phyloP scores from a whole-genome alignment of 1,284 basidiomycete species.

The Ganoderma sinense region DNA sequence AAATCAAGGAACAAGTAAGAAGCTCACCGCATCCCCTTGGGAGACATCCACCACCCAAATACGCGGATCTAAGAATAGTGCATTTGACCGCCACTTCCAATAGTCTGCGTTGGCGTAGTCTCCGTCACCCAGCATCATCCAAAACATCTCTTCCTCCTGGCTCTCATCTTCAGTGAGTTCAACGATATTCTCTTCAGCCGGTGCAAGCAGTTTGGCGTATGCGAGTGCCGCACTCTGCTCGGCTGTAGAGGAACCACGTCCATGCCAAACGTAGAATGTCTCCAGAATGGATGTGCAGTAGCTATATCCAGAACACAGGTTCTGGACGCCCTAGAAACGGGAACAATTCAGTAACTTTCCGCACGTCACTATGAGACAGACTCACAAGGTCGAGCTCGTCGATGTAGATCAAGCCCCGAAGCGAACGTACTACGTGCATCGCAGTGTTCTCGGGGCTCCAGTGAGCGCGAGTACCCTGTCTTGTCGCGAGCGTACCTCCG shows the following conservation, averaged over 20 bases:
- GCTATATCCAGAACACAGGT: conserved; percentile 82
- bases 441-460: conserved; percentile 83
- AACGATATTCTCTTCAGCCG: conserved; percentile 48
- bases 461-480: conserved; percentile 77
- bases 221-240: conserved; percentile 68
- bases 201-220: conserved; percentile 62
- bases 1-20: neutral
- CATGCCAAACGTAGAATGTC: conserved; percentile 81
- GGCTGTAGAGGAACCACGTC: conserved; percentile 62
- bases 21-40: conserved; percentile 49
- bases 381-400: conserved; percentile 79
- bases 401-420: conserved; percentile 60
- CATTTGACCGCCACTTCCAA: conserved; percentile 71
- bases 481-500: conserved; percentile 69
- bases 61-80: conserved; percentile 45
- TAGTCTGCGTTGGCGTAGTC: conserved; percentile 79
- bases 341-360: neutral
- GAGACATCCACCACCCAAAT: conserved; percentile 64
- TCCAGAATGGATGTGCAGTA: conserved; percentile 76
- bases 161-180: conserved; percentile 70
- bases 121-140: conserved; percentile 80
- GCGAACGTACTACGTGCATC: conserved; percentile 74
- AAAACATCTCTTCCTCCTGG: conserved; percentile 78
- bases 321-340: conserved; percentile 58
- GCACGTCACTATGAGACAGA: conserved; percentile 19